Evolutionary conservation across 2,329 filamentous ascomycete species (phyloP), one percentile per base, ranked within the genome.

Genomic region (Colletotrichum liriopes): DNA sequence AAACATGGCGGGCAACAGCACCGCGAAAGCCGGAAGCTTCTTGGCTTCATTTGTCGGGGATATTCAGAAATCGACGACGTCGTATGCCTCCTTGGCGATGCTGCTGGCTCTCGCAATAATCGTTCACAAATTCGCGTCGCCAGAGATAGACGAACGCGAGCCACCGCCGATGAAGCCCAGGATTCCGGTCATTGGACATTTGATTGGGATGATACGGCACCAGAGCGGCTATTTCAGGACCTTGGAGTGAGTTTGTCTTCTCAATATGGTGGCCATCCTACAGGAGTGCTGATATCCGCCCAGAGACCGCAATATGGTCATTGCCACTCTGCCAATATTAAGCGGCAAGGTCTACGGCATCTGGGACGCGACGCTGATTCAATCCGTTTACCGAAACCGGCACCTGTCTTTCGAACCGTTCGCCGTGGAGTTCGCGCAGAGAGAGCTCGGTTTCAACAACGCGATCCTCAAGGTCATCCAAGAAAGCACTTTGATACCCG

Each of bases 181-280:
- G n/a, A 79, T 88, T 37, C 86, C 86, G 0, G 77, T 84, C 45
- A 74, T 87, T 51, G 86, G 86, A 1, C 86, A 88, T 72, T 77
- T 87, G 32, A 75, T 88, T 39, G 83, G 84, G 9, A 79, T 87
- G 75, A 75, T 86, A 35, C 73, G 77, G 61, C 75, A 80, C 58
- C 80, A 82, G 64, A 76, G 79, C 52, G 76, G 78, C 56, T 86
- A 86, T 62, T 78, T 81, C 64, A 76, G 77, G 32, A 80, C 76
- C 23, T 51, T 86, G 20, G 80, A 83, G 84, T 86, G 75, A 51
- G 77, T 75, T 32, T 20, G 20, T 7, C n/a, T 9, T 14, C 5
- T 5, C 18, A 18, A 6, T 2, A 35, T 5, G 47, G 3, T 56
- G 4, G 39, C 81, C 77, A 60, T 75, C 78, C 37, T 82, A 83